Conservation (phyloP, 2,329 filamentous ascomycete genomes). For the Botrytis galanthina region DNA sequence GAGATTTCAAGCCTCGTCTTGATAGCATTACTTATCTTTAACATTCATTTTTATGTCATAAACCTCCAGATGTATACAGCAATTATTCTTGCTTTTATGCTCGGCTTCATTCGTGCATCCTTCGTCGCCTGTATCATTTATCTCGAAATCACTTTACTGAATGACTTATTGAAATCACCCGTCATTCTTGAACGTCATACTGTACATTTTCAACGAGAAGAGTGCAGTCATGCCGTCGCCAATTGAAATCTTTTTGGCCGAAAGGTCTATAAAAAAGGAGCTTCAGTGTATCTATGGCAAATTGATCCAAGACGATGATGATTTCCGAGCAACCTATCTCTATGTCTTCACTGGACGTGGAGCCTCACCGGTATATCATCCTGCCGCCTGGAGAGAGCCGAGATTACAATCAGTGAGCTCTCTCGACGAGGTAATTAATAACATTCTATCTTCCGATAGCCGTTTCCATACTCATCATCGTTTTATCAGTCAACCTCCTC, state of each 20-base stretch:
- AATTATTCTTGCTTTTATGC: neutral
- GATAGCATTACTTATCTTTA: neutral
- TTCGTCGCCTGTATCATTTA: no score
- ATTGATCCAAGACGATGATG: neutral
- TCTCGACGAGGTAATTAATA: neutral
- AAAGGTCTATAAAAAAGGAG: neutral
- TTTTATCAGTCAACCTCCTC: neutral
- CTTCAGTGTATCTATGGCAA: neutral
- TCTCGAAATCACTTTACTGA: neutral
- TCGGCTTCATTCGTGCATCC: neutral
- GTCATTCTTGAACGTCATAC: neutral
- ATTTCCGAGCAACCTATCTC: slow-evolving; percentile 4
- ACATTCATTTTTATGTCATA: neutral
- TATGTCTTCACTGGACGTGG: neutral
- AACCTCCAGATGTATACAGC: neutral
- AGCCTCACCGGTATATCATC: neutral
- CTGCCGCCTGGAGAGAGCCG: neutral
- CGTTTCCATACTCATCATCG: neutral
- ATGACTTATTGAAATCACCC: neutral
- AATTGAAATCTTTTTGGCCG: neutral
- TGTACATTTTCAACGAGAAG: neutral
- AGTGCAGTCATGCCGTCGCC: neutral
- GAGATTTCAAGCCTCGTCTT: neutral
- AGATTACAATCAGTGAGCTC: neutral
- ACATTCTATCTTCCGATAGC: neutral